Evolutionary conservation across 2,329 filamentous ascomycete genomes (phyloP).

Genomic region (Aspergillus ochraceus): DNA sequence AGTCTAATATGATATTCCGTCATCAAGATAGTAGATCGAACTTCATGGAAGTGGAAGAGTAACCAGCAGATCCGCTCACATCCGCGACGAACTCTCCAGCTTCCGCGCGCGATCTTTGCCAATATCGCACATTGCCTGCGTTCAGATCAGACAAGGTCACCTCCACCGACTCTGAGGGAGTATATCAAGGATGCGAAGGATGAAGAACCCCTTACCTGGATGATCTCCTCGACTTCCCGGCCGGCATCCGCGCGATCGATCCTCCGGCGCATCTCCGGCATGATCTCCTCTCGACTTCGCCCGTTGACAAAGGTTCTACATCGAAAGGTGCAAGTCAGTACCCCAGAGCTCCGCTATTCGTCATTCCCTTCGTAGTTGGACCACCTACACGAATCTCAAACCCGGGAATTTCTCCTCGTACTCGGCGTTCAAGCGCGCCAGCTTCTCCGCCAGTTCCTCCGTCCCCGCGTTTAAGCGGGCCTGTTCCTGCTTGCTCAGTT

Average conservation of each 20-base stretch:
- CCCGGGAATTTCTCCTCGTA: conserved; percentile 79
- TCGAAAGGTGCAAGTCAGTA: not conserved
- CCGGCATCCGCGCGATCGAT: conserved; percentile 68
- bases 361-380: not conserved
- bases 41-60: too few relatives aligned
- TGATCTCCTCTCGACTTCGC: conserved; percentile 68
- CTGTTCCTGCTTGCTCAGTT: conserved; percentile 78
- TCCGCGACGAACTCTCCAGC: conserved; percentile 37
- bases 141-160: conserved; percentile 1
- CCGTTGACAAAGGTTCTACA: conserved; percentile 81
- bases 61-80: conserved; percentile 1
- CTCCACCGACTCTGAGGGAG: not conserved
- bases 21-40: too few relatives aligned
- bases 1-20: too few relatives aligned
- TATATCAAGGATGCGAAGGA: not conserved
- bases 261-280: conserved; percentile 75
- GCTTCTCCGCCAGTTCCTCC: conserved; percentile 44
- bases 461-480: conserved; percentile 64
- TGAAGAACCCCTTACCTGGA: conserved; percentile 59
- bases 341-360: too few relatives aligned
- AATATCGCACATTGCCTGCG: conserved; percentile 86
- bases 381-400: conserved; percentile 66
- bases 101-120: conserved; percentile 76
- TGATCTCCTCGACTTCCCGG: conserved; percentile 69
- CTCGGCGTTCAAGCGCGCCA: conserved; percentile 67